Evolutionary conservation across 257 asterid genomes (phyloP).

Genomic region (Echium plantagineum): DNA sequence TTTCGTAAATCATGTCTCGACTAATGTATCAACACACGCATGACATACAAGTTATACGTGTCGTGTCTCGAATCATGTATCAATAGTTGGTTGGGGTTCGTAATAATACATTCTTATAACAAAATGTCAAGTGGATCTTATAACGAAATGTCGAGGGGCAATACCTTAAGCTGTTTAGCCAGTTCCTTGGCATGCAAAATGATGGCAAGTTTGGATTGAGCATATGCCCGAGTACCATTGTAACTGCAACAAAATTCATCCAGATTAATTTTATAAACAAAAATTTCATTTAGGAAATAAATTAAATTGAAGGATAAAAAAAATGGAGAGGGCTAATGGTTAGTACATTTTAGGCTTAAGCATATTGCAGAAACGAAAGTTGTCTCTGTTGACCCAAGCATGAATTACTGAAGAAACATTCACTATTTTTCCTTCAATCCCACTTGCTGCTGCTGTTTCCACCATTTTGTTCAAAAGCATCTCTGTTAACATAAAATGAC

Average conservation of each 20-base stretch:
- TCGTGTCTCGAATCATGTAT: no score
- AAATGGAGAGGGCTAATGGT: neutral
- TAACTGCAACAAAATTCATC: constrained; percentile 35
- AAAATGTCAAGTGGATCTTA: no score
- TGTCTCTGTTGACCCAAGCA: constrained; percentile 56
- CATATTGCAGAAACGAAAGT: constrained; percentile 47
- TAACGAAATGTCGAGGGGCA: neutral
- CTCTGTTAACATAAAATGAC: constrained; percentile 79
- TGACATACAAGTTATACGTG: no score
- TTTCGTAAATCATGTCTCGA: no score
- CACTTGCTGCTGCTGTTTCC: constrained; percentile 56
- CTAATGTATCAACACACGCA: no score
- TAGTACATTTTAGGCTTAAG: constrained; percentile 68
- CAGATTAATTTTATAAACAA: no score
- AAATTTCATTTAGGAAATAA: no score
- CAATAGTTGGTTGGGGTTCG: no score
- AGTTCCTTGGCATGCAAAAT: constrained; percentile 86
- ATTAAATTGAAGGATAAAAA: no score
- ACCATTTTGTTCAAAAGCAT: constrained; percentile 71
- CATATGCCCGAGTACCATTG: constrained; percentile 78
- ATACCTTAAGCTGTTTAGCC: constrained; percentile 75
- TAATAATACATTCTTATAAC: no score
- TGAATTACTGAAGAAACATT: constrained; percentile 84
- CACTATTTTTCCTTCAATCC: constrained; percentile 83
- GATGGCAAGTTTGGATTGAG: constrained; percentile 80